Evolutionary conservation across 495 filamentous ascomycete genomes (phyloP).

Genomic region (Penicillium paxilli): DNA sequence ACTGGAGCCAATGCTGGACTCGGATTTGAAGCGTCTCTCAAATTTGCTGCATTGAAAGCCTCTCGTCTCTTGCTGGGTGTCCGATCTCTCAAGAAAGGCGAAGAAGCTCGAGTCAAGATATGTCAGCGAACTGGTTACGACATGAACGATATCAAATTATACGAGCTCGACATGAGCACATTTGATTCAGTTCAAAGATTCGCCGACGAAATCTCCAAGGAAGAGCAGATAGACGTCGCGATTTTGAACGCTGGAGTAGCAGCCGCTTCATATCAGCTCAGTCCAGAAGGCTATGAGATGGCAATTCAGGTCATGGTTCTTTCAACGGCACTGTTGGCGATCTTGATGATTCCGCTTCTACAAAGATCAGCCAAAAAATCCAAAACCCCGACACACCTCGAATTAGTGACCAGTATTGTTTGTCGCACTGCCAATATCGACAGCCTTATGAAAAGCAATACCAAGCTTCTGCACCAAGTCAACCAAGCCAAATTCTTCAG

Average conservation of each 20-base stretch:
- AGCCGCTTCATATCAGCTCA: background rate
- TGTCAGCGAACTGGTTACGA: slow-evolving; percentile 6
- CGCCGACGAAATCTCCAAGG: slow-evolving; percentile 5
- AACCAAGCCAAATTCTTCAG: slow-evolving; percentile 9
- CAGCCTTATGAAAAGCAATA: background rate
- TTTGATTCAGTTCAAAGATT: slow-evolving; percentile 33
- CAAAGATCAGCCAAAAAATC: background rate
- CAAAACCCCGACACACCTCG: background rate
- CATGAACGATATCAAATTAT: background rate
- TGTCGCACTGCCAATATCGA: background rate
- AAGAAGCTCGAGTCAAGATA: slow-evolving; percentile 3
- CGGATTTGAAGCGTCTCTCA: slow-evolving; percentile 18
- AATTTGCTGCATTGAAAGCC: slow-evolving; percentile 8
- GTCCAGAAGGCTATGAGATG: slow-evolving; percentile 15
- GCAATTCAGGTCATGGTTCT: slow-evolving; percentile 11
- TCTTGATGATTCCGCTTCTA: slow-evolving; percentile 3
- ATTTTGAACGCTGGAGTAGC: slow-evolving; percentile 25
- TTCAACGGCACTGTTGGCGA: background rate
- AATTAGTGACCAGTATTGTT: background rate
- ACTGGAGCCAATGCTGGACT: slow-evolving; percentile 25
- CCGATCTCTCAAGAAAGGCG: slow-evolving; percentile 7
- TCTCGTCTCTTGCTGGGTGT: slow-evolving; percentile 15
- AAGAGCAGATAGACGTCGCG: slow-evolving; percentile 2
- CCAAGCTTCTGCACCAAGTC: background rate
- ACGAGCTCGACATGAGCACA: slow-evolving; percentile 27